Percentiles rank a stretch among this genome's conserved stretches.
Conservation (phyloP, 2,329 filamentous ascomycete genomes). For the Hypoxylon sp. region DNA sequence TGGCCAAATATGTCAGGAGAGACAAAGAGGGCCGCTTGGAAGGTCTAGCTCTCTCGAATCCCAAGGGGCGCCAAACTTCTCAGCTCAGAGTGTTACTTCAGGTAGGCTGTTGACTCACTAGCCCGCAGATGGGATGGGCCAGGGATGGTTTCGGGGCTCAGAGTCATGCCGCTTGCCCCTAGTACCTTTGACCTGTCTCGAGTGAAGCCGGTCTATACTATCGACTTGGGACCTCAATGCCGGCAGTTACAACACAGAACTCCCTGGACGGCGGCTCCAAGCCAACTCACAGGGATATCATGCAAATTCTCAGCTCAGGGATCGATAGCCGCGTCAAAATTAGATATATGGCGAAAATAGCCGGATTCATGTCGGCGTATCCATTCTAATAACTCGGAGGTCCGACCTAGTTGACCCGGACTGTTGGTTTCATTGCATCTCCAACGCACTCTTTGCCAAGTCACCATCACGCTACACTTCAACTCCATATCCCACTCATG, state of each 20-base stretch:
- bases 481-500: neutral
- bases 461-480: neutral
- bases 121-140: neutral
- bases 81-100: neutral
- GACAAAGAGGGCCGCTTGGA: neutral
- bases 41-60: neutral
- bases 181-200: neutral
- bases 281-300: neutral
- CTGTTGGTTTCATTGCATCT: conserved; percentile 16
- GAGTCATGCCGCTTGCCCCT: neutral
- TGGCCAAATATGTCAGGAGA: neutral
- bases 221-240: neutral
- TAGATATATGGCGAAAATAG: neutral
- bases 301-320: neutral
- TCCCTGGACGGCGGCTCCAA: neutral
- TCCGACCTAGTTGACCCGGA: conserved; percentile 2
- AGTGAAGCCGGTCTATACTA: neutral
- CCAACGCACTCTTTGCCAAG: conserved; percentile 4
- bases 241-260: neutral
- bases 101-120: neutral
- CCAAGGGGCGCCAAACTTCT: neutral
- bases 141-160: neutral
- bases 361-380: neutral
- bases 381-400: conserved; percentile 1
- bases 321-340: neutral